Base-by-base conservation (phyloP, 140 eudicot genomes). In the Oenanthe javanica region DNA sequence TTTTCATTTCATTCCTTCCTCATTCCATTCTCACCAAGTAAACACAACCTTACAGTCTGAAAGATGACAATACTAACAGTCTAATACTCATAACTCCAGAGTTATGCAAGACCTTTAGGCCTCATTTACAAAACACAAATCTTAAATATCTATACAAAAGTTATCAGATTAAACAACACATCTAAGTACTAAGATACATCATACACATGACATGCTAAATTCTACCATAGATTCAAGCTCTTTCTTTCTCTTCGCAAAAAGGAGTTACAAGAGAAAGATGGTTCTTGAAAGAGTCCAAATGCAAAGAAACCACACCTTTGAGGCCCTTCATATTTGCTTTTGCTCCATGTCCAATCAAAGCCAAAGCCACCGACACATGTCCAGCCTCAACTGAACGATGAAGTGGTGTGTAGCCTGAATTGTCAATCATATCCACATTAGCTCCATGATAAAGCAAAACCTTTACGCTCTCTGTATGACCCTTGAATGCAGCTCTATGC, bases 401-500 rank as follows among this genome's bases (percentile, higher is more conserved):
- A 55, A 91, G 73, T n/a, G 97, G 88, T 1, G 90, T 88, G 64
- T 80, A 86, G 6, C 97, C 90, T 0, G 31, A 55, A 76, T 85
- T 82, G 66, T 91, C 94, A 48, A 88, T 87, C 13, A 83, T 12
- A 67, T 89, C 97, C 43, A 91, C 86, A 14, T 69, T 78, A 4
- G 97, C 97, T 51, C 94, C 94, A 18, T 88, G 82, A 76, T 85
- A 50, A 1, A 89, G 42, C 87, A 91, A 81, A 18, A 83, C 31
- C 84, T 85, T 80, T 42, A 91, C 94, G 50, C 89, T 82, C 78
- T 89, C 92, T 27, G 77, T 19, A 3, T 78, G 85, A 50, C 97
- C 97, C 66, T 88, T 91, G 67, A 91, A 91, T 40, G 90, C 92
- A 3, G 97, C 94, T 82, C 94, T 85, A 42, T 91, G 97, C 83